Evolutionary conservation across 495 filamentous ascomycete genomes (phyloP).

Genomic region (Cercophora newfieldiana): DNA sequence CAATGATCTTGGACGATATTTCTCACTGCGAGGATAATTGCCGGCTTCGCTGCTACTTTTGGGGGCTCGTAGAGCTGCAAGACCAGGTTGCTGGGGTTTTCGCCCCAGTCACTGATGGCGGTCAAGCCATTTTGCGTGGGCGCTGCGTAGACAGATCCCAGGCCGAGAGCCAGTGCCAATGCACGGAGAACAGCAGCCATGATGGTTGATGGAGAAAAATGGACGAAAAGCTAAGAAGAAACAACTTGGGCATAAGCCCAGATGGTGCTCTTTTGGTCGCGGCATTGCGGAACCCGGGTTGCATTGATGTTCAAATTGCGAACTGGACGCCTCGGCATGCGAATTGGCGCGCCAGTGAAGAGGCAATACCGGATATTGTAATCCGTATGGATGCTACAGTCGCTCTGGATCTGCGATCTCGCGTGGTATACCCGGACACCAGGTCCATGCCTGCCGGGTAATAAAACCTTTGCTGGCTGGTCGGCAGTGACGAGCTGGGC

Average conservation of each 20-base stretch:
- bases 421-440: neutral
- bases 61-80: slow-evolving; percentile 42
- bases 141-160: slow-evolving; percentile 5
- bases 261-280: neutral
- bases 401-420: neutral
- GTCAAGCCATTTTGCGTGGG: slow-evolving; percentile 13
- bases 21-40: slow-evolving; percentile 44
- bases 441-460: neutral
- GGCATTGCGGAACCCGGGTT: neutral
- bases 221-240: neutral
- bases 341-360: neutral
- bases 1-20: neutral
- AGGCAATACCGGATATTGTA: neutral
- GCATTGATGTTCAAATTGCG: neutral
- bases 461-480: neutral
- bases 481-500: neutral
- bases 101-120: slow-evolving; percentile 30
- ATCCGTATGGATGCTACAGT: neutral
- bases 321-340: neutral
- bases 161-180: slow-evolving; percentile 1
- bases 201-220: neutral
- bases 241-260: neutral
- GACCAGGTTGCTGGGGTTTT: slow-evolving; percentile 44
- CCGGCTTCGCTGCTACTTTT: slow-evolving; percentile 37
- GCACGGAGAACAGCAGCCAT: neutral